Conservation (phyloP, 345 rosid genomes). For the Syzygium oleosum region DNA sequence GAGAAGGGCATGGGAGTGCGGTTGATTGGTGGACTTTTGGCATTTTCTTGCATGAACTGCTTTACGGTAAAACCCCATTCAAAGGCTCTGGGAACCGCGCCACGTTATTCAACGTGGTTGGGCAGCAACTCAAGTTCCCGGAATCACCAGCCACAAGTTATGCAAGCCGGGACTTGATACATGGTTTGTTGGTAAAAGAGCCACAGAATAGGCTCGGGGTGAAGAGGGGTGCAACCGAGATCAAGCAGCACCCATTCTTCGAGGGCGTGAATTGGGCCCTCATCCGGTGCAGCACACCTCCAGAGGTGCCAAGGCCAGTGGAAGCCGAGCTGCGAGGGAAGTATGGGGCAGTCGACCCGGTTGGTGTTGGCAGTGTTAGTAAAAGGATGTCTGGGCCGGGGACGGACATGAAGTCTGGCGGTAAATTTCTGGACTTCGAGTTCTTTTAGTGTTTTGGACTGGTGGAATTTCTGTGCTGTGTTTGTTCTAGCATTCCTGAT, state of each 20-base stretch:
- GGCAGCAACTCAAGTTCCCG: conserved; percentile 84
- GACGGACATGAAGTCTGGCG: conserved; percentile 62
- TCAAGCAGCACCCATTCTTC: conserved; percentile 93
- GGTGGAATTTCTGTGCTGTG: conserved; percentile 12
- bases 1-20: conserved; percentile 98
- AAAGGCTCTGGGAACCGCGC: conserved; percentile 96
- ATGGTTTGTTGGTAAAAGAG: conserved; percentile 82
- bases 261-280: conserved; percentile 99
- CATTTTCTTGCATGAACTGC: conserved; percentile 79
- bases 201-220: conserved; percentile 90
- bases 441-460: conserved; percentile 46
- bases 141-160: conserved; percentile 84
- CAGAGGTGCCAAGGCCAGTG: conserved; percentile 81
- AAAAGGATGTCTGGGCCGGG: conserved; percentile 47
- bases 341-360: conserved; percentile 48
- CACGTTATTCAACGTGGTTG: conserved; percentile 87
- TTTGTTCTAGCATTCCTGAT: not conserved
- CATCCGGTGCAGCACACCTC: conserved; percentile 93
- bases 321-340: conserved; percentile 64
- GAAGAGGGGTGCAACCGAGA: conserved; percentile 97
- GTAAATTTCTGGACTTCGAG: conserved; percentile 95
- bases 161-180: conserved; percentile 80
- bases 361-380: conserved; percentile 63
- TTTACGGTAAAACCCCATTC: conserved; percentile 88
- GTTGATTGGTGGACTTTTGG: conserved; percentile 99